Evolutionary conservation across 176 grass and related monocot species (phyloP), one percentile per base, ranked within the genome.

Genomic region (Oryza meyeriana): DNA sequence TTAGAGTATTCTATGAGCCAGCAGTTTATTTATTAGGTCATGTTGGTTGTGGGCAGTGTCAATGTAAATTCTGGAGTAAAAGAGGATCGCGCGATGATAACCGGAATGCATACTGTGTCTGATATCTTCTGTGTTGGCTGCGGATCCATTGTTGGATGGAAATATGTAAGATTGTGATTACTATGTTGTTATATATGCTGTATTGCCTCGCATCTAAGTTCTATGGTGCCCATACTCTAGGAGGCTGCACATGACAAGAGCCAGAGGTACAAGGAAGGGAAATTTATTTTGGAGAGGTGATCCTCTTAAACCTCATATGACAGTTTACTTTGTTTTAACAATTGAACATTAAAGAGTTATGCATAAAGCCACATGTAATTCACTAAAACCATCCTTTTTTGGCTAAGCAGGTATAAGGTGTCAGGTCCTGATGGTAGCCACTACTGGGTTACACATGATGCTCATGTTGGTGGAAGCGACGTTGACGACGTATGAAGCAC

Each of bases 121-220:
- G 97, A 99, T 69, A 94, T 99, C 73, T 95, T 99, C 85, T 99
- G 97, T 90, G 85, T 98, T 93, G 91, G 97, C 79, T 99, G 93
- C 55, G 97, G 97, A 48, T 90, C 96, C 25, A 87, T 95, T 85
- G 97, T 99, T 88, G 97, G 97, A 72, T 99, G 97, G 97, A 99
- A 99, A 99, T 99, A 99, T 83, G 97, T 99, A 94, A 91, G 92
- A 40, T 38, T n/a, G 22, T 77, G 35, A 63, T n/a, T 47, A 27
- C 68, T 35, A 72, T 72, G 26, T 79, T 57, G 13, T 76, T 38
- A n/a, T 65, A 71, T 76, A 25, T n/a, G 64, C 22, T 85, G 17
- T 84, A 75, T 73, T 84, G 44, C 41, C 36, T 66, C 33, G 72
- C 47, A 31, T 80, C 65, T 75, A 44, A 48, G 12, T 71, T 74